Evolutionary conservation across 2,329 filamentous ascomycete species (phyloP).

Genomic region (Fusarium burgessii): DNA sequence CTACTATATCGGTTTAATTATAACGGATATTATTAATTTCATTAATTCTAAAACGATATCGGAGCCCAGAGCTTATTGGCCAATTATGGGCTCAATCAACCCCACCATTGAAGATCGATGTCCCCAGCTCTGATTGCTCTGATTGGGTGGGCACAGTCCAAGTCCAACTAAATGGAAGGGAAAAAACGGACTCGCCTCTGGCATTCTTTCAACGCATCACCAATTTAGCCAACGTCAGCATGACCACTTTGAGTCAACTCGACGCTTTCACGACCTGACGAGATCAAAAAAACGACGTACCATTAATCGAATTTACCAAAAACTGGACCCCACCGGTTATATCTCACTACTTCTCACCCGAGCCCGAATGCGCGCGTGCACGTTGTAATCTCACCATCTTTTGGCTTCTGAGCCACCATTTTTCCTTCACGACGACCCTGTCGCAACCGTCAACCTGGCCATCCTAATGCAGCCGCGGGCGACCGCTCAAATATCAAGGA

Average conservation of each 20-base stretch:
- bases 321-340: too few species aligned
- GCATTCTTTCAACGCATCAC: constrained; percentile 23
- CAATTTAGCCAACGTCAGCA: constrained; percentile 15
- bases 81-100: constrained; percentile 30
- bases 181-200: constrained; percentile 42
- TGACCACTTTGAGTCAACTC: constrained; percentile 16
- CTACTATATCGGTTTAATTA: too few species aligned
- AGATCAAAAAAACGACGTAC: not conserved
- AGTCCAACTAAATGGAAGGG: constrained; percentile 16
- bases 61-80: constrained; percentile 26
- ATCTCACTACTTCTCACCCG: not conserved
- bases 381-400: constrained; percentile 18
- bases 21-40: too few species aligned
- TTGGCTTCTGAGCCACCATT: constrained; percentile 23
- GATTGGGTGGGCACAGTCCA: constrained; percentile 41
- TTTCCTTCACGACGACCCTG: not conserved
- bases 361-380: constrained; percentile 17
- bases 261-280: not conserved
- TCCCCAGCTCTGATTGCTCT: constrained; percentile 13
- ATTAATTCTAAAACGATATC: constrained; percentile 5
- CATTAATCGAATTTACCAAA: not conserved
- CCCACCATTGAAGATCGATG: constrained; percentile 10
- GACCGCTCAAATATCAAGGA: constrained; percentile 57
- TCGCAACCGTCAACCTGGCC: constrained; percentile 51
- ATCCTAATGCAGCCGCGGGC: constrained; percentile 56